These are phyloP conservation scores for Exserohilum turcica DNA, from an alignment of 2,329 filamentous ascomycete genomes.

Conservation along the genomic window DNA sequence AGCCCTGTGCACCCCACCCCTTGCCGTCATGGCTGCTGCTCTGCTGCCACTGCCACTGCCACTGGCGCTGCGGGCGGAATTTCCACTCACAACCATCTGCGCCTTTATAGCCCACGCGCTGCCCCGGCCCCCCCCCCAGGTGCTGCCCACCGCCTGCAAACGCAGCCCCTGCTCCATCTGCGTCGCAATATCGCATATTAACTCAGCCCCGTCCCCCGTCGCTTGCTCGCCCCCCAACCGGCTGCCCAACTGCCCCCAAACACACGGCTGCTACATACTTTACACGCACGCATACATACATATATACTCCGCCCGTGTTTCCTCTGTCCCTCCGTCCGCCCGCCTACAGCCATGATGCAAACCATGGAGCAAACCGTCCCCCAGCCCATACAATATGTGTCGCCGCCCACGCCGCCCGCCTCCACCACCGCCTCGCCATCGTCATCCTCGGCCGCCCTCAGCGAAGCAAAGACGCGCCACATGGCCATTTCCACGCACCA, in stretches of 20 bases:
- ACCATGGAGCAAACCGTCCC: slow-evolving; percentile 37
- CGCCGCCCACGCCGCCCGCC: slow-evolving; percentile 37
- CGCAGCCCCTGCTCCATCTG: slow-evolving; percentile 27
- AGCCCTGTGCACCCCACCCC: slow-evolving; percentile 36
- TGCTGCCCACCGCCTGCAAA: slow-evolving; percentile 31
- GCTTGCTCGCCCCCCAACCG: neutral
- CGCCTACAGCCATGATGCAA: slow-evolving; percentile 39
- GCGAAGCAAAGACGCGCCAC: slow-evolving; percentile 17
- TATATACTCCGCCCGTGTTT: neutral
- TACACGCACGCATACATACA: too few species aligned
- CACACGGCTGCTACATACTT: neutral
- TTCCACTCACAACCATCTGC: slow-evolving; percentile 25
- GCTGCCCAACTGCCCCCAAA: slow-evolving; percentile 15
- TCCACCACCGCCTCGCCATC: slow-evolving; percentile 36
- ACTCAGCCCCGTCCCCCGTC: slow-evolving; percentile 14
- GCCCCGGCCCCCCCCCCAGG: slow-evolving; percentile 32
- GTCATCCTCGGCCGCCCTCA: slow-evolving; percentile 22
- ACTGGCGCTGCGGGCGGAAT: slow-evolving; percentile 31
- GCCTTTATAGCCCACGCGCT: slow-evolving; percentile 28
- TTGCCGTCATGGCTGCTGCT: slow-evolving; percentile 32
- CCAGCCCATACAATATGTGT: slow-evolving; percentile 37
- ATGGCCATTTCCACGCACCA: slow-evolving; percentile 48
- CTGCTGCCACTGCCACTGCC: too few species aligned
- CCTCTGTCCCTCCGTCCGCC: slow-evolving; percentile 7
- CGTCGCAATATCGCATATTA: slow-evolving; percentile 36